Evolutionary conservation across 306 rosid genomes (phyloP).

Genomic region (Vigna mungo): DNA sequence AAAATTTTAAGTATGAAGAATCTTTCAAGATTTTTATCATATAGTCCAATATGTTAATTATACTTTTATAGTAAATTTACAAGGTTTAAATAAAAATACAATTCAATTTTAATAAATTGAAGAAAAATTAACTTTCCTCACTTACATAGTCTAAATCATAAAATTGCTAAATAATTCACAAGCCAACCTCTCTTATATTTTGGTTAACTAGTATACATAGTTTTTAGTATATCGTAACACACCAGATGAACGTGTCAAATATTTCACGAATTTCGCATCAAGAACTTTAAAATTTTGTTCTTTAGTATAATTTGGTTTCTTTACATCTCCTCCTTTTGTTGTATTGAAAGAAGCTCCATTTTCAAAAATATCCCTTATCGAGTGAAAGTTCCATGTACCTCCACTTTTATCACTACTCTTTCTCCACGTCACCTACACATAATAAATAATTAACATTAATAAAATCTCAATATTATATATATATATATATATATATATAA

Average conservation of each 20-base stretch:
- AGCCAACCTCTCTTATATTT: neutral
- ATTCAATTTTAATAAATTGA: no score
- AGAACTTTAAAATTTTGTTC: neutral
- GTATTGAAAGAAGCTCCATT: neutral
- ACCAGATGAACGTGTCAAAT: neutral
- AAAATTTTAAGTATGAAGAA: no score
- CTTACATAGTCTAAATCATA: no score
- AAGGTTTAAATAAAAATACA: no score
- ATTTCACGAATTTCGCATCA: neutral
- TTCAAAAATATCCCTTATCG: neutral
- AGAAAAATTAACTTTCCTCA: no score
- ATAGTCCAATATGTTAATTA: no score
- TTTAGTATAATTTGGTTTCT: neutral
- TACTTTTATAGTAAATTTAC: no score
- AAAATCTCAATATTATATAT: no score
- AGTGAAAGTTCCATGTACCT: neutral
- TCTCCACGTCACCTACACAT: conserved; percentile 9
- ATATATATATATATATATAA: neutral
- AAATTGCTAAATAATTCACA: no score
- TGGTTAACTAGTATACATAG: neutral
- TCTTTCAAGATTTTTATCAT: no score
- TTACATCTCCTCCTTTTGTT: neutral
- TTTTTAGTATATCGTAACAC: neutral
- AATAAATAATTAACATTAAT: neutral
- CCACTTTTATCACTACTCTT: neutral